A percentile compares a stretch with the other conserved stretches of the same genome.
Evolutionary conservation across 202 grass and related monocot species (phyloP).

Genomic region (Tripidium arundinaceum): DNA sequence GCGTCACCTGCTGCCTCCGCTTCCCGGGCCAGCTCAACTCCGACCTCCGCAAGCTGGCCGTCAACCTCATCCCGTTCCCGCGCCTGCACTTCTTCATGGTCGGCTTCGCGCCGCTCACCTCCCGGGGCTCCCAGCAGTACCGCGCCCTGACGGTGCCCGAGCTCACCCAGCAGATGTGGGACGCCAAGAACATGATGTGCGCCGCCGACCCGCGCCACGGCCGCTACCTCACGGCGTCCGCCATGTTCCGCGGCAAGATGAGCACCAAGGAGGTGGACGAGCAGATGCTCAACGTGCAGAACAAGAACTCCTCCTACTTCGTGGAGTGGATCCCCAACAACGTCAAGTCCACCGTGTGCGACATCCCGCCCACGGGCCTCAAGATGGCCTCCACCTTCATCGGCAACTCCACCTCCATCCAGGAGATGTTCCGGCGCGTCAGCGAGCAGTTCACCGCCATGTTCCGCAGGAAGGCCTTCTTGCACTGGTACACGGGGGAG

Average conservation of each 20-base stretch:
- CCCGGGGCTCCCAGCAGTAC: slow-evolving; percentile 67
- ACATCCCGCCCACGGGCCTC: slow-evolving; percentile 58
- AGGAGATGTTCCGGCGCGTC: slow-evolving; percentile 70
- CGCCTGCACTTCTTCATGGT: slow-evolving; percentile 95
- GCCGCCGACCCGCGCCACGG: slow-evolving; percentile 73
- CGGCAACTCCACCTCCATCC: slow-evolving; percentile 64
- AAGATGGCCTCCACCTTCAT: slow-evolving; percentile 71
- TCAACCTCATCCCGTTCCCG: slow-evolving; percentile 85
- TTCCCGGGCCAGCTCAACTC: slow-evolving; percentile 90
- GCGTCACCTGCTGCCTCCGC: slow-evolving; percentile 82
- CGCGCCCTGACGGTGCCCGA: slow-evolving; percentile 67
- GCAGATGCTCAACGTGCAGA: slow-evolving; percentile 81
- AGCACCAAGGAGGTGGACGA: slow-evolving; percentile 86
- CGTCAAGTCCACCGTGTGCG: slow-evolving; percentile 68
- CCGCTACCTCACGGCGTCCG: slow-evolving; percentile 71
- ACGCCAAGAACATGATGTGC: slow-evolving; percentile 95
- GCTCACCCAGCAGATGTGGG: slow-evolving; percentile 93
- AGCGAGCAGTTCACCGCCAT: slow-evolving; percentile 70
- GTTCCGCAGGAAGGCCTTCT: slow-evolving; percentile 61
- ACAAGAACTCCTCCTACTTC: slow-evolving; percentile 80
- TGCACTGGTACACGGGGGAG: slow-evolving; percentile 69
- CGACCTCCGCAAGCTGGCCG: slow-evolving; percentile 66
- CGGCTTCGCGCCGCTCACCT: slow-evolving; percentile 67
- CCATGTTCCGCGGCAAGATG: slow-evolving; percentile 82
- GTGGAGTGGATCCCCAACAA: slow-evolving; percentile 82